A percentile compares a stretch with the other conserved stretches of the same genome.
Conservation (phyloP, 176 grass and related monocot species). For the bread wheat (Triticum aestivum) region IWGSC_CS_RefSeq_v2.1 NC_057797.1:768905558-768906057, state of each 20-base stretch:
- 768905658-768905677: background rate
- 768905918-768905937: background rate
- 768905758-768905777: background rate
- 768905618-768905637: background rate
- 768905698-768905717: background rate
- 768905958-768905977: background rate
- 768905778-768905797: background rate
- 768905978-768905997: too few species aligned
- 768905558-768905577: background rate
- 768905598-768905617: background rate
- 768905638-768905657: background rate
- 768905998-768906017: too few species aligned
- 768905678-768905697: background rate
- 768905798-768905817: background rate
- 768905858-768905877: background rate
- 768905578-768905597: background rate
- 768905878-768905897: background rate
- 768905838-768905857: too few species aligned
- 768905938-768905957: background rate
- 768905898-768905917: background rate
- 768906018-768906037: background rate
- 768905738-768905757: background rate
- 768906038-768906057: slow-evolving; percentile 41
- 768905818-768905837: too few species aligned
- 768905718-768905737: background rate